Evolutionary conservation across 2,329 filamentous ascomycete species (phyloP).

Genomic region (Neopestalotiopsis rosae): DNA sequence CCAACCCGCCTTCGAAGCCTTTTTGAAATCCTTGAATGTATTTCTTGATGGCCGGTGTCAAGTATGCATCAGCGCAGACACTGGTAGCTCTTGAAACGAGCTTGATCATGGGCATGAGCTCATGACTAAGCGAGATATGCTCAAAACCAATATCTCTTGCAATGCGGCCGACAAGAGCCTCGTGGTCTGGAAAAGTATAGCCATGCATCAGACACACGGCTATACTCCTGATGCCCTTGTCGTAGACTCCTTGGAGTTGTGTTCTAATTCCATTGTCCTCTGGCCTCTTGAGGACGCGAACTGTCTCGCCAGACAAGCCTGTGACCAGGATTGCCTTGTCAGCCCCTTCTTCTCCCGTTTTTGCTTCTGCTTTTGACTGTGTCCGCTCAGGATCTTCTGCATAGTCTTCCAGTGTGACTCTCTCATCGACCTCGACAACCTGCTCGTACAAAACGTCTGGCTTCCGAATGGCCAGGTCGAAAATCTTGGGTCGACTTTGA

Average conservation of each 20-base stretch:
- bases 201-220: conserved; percentile 92
- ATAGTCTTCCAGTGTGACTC: conserved; percentile 90
- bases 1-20: conserved; percentile 82
- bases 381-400: conserved; percentile 80
- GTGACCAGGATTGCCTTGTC: conserved; percentile 64
- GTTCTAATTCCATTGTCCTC: conserved; percentile 59
- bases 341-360: conserved; percentile 53
- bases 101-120: conserved; percentile 92
- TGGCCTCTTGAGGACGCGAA: conserved; percentile 71
- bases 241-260: conserved; percentile 70
- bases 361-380: conserved; percentile 58
- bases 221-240: conserved; percentile 77
- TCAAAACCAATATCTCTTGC: conserved; percentile 82
- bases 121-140: conserved; percentile 81
- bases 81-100: conserved; percentile 77
- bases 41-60: conserved; percentile 79
- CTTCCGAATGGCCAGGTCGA: conserved; percentile 85
- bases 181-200: conserved; percentile 89
- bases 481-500: conserved; percentile 87
- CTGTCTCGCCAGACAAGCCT: conserved; percentile 76
- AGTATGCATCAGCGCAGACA: conserved; percentile 79
- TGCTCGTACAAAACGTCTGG: conserved; percentile 85
- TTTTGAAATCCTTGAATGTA: conserved; percentile 77
- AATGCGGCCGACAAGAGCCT: conserved; percentile 76
- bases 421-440: conserved; percentile 89